Base-by-base conservation (phyloP, 1,139 yeast genomes). In the Kodamaea sp. region DNA sequence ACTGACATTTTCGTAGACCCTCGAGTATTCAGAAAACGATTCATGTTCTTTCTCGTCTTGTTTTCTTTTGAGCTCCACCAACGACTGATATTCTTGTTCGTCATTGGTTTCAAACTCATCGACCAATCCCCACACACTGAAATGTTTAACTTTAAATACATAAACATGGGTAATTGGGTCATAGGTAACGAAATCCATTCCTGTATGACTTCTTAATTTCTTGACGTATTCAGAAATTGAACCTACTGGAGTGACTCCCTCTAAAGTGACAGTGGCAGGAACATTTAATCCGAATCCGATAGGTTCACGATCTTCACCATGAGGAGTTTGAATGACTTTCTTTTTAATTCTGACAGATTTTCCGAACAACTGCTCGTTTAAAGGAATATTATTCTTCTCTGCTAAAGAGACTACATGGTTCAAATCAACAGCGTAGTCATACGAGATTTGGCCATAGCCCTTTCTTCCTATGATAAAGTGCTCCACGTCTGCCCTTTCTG, bases 41-140 rank as follows among this genome's bases (percentile, higher is more conserved):
- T 55, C 52, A 8, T 44, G 46, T 35, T 60, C 63, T 23, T 51
- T 46, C 7, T 42, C 53, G 24, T 43, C 48, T 37, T 63, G 72
- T 32, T 53, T 51, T 26, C 63, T 51, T 32, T 65, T 63, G 45
- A 61, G 39, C 10, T 47, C 55, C 11, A 48, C 35, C 24, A 53
- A 39, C n/a, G 22, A 14, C 30, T 60, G 59, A 35, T 49, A 33
- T 28, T 62, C 61, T 38, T 57, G 70, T 37, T 73, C 80, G 23
- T 73, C 73, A 24, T 77, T 78, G 6, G 70, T 76, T 38, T 78
- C 83, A 27, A 76, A 80, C 18, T 80, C 85, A 39, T 83, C 89
- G 14, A 83, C 73, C 29, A 92, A 63, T 3, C 97, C 97, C 96
- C 97, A 92, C 5, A 84, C 76, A 63, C 96, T 88, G 52, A 92